Evolutionary conservation across 495 filamentous ascomycete genomes (phyloP).

Genomic region (Lepidopterella palustris): DNA sequence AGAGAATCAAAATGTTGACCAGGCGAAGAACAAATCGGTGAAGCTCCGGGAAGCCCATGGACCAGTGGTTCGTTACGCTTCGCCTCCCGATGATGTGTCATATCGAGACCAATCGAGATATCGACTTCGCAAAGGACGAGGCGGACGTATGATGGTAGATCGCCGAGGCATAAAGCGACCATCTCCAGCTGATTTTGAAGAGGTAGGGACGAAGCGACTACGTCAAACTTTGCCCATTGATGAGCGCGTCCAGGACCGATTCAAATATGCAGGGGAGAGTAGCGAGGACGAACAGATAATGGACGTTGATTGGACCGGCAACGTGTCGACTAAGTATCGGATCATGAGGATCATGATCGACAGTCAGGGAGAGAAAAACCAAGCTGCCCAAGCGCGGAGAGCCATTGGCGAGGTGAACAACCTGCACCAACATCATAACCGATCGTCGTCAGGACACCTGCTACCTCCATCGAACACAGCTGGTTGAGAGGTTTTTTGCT

Average conservation of each 20-base stretch:
- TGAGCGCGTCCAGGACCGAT: slow-evolving; percentile 23
- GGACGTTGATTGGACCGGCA: slow-evolving; percentile 23
- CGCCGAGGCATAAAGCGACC: slow-evolving; percentile 24
- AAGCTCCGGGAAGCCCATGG: neutral
- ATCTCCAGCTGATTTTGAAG: neutral
- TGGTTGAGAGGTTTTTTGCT: neutral
- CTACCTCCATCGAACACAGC: slow-evolving; percentile 17
- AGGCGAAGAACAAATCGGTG: slow-evolving; percentile 6
- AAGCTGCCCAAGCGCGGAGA: slow-evolving; percentile 13
- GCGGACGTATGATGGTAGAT: slow-evolving; percentile 30
- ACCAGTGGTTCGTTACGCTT: slow-evolving; percentile 11
- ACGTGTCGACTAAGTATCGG: slow-evolving; percentile 25
- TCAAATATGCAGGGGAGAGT: slow-evolving; percentile 22
- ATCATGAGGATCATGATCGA: slow-evolving; percentile 30
- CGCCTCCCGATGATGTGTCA: slow-evolving; percentile 24
- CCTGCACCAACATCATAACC: slow-evolving; percentile 19
- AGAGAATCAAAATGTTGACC: slow-evolving; percentile 24
- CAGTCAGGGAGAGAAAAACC: slow-evolving; percentile 17
- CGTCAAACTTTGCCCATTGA: slow-evolving; percentile 14
- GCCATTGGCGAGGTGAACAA: slow-evolving; percentile 13
- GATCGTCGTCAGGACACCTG: slow-evolving; percentile 24
- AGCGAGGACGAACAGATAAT: slow-evolving; percentile 27
- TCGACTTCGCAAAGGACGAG: slow-evolving; percentile 26
- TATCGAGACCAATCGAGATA: slow-evolving; percentile 15
- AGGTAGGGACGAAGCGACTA: too few relatives aligned